Conservation (phyloP, 164 flowering plant species). For the Platanus orientalis region DNA sequence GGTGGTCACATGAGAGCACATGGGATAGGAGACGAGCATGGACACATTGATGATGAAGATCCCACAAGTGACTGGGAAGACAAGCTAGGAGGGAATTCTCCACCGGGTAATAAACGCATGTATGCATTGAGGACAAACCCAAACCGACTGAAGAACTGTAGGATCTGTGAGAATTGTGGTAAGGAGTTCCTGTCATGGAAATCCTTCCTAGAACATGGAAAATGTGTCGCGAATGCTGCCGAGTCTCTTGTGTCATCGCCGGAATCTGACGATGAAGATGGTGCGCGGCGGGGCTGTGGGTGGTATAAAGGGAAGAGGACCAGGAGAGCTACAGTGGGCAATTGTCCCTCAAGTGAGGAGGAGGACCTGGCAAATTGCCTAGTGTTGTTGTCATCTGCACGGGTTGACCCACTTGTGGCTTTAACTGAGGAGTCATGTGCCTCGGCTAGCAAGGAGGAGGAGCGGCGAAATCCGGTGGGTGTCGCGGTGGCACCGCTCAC, state of each 20-base stretch:
- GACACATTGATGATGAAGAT: constrained; percentile 56
- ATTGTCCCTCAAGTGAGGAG: constrained; percentile 57
- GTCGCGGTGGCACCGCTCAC: not conserved
- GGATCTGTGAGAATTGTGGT: constrained; percentile 82
- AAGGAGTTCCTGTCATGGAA: constrained; percentile 88
- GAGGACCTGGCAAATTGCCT: constrained; percentile 82
- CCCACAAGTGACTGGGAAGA: constrained; percentile 47
- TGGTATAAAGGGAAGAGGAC: constrained; percentile 83
- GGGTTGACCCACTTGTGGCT: constrained; percentile 38
- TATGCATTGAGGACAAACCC: constrained; percentile 79
- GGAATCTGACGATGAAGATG: constrained; percentile 43
- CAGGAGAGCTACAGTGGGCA: constrained; percentile 41
- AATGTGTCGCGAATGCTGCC: constrained; percentile 47
- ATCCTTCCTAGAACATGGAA: constrained; percentile 84
- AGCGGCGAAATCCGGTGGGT: constrained; percentile 24
- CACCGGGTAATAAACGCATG: constrained; percentile 51
- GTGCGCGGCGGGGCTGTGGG: constrained; percentile 27
- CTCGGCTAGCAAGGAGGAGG: constrained; percentile 75
- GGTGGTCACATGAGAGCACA: constrained; percentile 99
- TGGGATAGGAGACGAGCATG: constrained; percentile 74
- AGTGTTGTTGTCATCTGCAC: constrained; percentile 68
- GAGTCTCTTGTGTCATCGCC: constrained; percentile 54
- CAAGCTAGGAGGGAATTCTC: constrained; percentile 26
- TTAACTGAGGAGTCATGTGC: constrained; percentile 81
- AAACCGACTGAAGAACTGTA: constrained; percentile 58